Evolutionary conservation across 768 basidiomycete species (phyloP), one percentile per base, ranked within the genome.

Genomic region (Xerocomus potaroensis): DNA sequence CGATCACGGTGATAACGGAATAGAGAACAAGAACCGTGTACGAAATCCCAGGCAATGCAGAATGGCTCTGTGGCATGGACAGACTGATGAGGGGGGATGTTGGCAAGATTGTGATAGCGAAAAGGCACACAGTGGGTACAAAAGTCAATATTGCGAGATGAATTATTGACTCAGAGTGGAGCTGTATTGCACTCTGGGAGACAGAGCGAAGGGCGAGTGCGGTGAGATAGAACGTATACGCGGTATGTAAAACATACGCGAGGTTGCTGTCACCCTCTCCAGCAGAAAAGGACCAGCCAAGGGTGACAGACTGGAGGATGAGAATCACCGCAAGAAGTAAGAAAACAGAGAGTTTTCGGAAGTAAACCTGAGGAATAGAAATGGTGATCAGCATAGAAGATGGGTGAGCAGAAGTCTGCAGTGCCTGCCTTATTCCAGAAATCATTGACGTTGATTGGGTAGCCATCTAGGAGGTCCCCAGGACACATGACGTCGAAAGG

Each of bases 401-500:
- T 19, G 1, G n/a, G 4, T 19, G 39, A 32, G 12, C 18, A 47
- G 23, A 8, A n/a, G n/a, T n/a, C n/a, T 10, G 21, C 4, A 26
- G 24, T 37, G 65, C 75, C 37, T 54, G 77, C 82, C 64, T 69
- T 67, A 15, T 57, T 54, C 82, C 81, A 83, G 63, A 89, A 89
- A 3, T 47, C 65, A 3, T 69, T 70, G 42, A 76, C 82, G 19
- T 85, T 65, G 32, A 87, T 69, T 8, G 87, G 82, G 43, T 76
- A 75, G 4, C 86, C 86, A 50, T 87, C 82, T 10, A 81, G 49
- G 30, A 78, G 53, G 54, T 91, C 89, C 60, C 84, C 83, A 8
- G 81, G 77, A n/a, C 61, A 79, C 16, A 80, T 77, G n/a, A 91
- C 81, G 59, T 81, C 78, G 58, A 86, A 87, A 10, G 83, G 80